Evolutionary conservation across 306 rosid genomes (phyloP).

Genomic region (Carpinus viminea): DNA sequence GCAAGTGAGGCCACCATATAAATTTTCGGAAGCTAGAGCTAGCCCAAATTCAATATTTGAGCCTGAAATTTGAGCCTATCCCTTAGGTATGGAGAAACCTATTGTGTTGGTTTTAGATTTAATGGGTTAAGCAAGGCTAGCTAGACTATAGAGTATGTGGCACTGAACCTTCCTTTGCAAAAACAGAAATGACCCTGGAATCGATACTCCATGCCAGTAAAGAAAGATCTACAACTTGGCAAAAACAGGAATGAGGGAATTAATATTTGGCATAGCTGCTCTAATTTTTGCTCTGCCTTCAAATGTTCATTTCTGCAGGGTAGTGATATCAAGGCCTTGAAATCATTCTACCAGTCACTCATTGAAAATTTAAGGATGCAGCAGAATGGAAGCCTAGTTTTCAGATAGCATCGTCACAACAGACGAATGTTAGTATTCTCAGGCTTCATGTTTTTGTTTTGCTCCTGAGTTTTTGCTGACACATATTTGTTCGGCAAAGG

Average conservation of each 20-base stretch:
- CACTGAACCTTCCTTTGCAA: background rate
- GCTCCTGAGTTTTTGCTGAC: conserved; percentile 29
- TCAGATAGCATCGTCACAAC: conserved; percentile 74
- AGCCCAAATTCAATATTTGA: background rate
- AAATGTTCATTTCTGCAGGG: conserved; percentile 57
- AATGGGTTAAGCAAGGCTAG: background rate
- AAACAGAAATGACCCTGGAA: background rate
- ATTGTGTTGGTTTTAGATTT: background rate
- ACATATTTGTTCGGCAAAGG: conserved; percentile 53
- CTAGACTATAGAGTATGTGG: background rate
- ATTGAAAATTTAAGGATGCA: conserved; percentile 80
- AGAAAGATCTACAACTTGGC: background rate
- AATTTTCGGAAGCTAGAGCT: background rate
- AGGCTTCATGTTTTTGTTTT: conserved; percentile 28
- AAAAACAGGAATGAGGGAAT: background rate
- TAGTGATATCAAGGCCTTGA: conserved; percentile 74
- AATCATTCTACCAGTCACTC: conserved; percentile 72
- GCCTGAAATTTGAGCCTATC: background rate
- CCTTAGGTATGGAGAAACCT: background rate
- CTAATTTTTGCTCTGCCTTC: conserved; percentile 12
- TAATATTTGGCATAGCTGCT: background rate
- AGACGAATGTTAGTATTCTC: conserved; percentile 13
- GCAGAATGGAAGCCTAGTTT: conserved; percentile 82
- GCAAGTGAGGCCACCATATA: background rate
- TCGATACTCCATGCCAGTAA: background rate